Conservation (phyloP, 139 green algal genomes). For the Chlorella ohadii region DNA sequence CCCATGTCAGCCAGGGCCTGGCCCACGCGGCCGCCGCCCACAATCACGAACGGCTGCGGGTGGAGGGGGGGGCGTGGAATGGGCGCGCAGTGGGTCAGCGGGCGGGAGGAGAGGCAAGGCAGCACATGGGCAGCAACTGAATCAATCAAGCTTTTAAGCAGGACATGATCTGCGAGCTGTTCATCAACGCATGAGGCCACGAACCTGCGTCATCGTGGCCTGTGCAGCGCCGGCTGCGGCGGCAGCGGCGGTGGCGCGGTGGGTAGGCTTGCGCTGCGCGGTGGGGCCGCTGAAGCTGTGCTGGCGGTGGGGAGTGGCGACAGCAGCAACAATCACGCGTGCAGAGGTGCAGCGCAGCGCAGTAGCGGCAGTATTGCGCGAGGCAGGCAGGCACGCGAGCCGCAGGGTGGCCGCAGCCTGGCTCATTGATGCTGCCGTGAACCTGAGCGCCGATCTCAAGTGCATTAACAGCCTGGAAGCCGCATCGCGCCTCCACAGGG, state of each 20-base stretch:
- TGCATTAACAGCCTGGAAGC: too few species aligned
- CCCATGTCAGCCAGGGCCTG: conserved; percentile 84
- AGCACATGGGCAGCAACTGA: too few species aligned
- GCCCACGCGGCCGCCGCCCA: conserved; percentile 87
- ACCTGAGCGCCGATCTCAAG: too few species aligned
- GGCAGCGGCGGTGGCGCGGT: neutral
- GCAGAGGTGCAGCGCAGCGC: neutral
- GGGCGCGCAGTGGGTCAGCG: neutral
- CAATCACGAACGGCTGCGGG: conserved; percentile 74
- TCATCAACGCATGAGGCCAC: neutral
- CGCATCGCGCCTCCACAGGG: too few species aligned
- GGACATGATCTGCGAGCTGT: too few species aligned
- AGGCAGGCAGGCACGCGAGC: neutral
- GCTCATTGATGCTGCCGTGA: too few species aligned
- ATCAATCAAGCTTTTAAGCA: too few species aligned
- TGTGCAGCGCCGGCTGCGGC: neutral
- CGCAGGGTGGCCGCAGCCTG: too few species aligned
- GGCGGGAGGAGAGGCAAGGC: too few species aligned
- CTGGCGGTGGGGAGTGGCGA: neutral
- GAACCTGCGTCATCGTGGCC: neutral
- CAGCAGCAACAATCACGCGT: neutral
- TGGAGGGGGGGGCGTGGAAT: neutral
- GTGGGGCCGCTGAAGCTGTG: neutral
- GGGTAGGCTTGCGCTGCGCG: neutral
- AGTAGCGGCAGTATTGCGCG: neutral